Percentiles rank a stretch among this genome's conserved stretches.
phyloP scores from a whole-genome alignment of 306 rosid species.

The Abrus pulchellus region DNA sequence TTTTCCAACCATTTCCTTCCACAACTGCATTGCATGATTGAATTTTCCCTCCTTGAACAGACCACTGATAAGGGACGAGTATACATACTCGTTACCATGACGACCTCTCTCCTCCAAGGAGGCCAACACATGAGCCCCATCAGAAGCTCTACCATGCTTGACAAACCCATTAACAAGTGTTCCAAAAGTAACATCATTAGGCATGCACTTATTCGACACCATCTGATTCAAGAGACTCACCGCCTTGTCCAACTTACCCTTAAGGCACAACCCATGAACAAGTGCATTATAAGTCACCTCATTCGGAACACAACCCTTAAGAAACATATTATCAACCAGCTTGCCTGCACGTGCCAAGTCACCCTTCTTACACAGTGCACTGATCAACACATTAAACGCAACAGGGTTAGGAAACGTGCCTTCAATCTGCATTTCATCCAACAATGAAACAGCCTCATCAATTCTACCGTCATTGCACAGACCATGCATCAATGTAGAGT shows the following conservation, averaged over 20 bases:
- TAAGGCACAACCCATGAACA: constrained; percentile 83
- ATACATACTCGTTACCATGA: constrained; percentile 71
- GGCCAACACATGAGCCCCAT: constrained; percentile 67
- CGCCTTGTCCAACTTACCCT: constrained; percentile 91
- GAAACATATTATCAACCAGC: constrained; percentile 92
- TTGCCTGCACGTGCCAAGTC: constrained; percentile 81
- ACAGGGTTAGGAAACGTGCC: constrained; percentile 75
- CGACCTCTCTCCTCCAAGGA: constrained; percentile 84
- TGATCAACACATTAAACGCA: constrained; percentile 81
- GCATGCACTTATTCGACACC: constrained; percentile 76
- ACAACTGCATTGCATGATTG: constrained; percentile 72
- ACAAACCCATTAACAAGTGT: constrained; percentile 87
- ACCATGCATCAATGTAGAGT: constrained; percentile 88
- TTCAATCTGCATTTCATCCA: constrained; percentile 95
- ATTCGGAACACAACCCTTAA: constrained; percentile 89
- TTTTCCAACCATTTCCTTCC: constrained; percentile 78
- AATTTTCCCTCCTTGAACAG: constrained; percentile 83
- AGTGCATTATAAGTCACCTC: constrained; percentile 86
- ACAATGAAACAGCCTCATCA: constrained; percentile 80
- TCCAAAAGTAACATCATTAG: constrained; percentile 89
- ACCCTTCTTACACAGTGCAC: constrained; percentile 83
- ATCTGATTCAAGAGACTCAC: constrained; percentile 74
- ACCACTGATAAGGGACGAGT: constrained; percentile 89
- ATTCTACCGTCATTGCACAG: constrained; percentile 78
- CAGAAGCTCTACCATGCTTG: constrained; percentile 76